Percentiles rank a stretch among this genome's conserved stretches.
Conservation (phyloP, 2,329 filamentous ascomycete species). For the Colletotrichum falcatum region DNA sequence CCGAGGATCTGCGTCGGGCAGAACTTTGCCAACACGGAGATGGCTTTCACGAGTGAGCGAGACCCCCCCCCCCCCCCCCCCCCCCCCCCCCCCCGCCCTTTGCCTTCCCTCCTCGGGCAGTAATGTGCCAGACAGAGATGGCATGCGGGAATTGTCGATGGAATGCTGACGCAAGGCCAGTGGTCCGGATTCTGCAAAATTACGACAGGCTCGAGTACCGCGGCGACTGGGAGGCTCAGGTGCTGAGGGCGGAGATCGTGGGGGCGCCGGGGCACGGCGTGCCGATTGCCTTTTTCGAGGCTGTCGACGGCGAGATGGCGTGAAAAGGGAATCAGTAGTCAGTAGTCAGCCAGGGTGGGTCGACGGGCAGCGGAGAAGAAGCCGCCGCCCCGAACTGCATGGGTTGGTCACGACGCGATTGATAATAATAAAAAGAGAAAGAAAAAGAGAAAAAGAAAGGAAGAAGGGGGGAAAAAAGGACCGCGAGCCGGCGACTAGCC, state of each 20-base stretch:
- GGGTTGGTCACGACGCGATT: too few relatives aligned
- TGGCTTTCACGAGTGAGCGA: slow-evolving; percentile 60
- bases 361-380: background rate
- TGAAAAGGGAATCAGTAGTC: background rate
- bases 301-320: slow-evolving; percentile 39
- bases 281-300: slow-evolving; percentile 54
- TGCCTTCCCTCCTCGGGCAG: slow-evolving; percentile 51
- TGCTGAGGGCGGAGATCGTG: slow-evolving; percentile 58
- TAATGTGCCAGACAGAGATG: background rate
- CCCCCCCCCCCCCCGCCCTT: background rate
- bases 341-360: background rate
- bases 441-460: too few relatives aligned
- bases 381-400: background rate
- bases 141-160: background rate
- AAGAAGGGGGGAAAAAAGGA: background rate
- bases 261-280: slow-evolving; percentile 58
- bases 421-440: too few relatives aligned
- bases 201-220: slow-evolving; percentile 66
- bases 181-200: slow-evolving; percentile 68
- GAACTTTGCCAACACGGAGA: slow-evolving; percentile 70
- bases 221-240: slow-evolving; percentile 59
- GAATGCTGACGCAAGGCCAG: slow-evolving; percentile 44
- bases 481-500: background rate
- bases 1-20: slow-evolving; percentile 63
- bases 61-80: too few relatives aligned